These are phyloP conservation scores for Fusarium drepaniforme DNA, from an alignment of 2,329 filamentous ascomycete genomes.

Conservation along the genomic window DNA sequence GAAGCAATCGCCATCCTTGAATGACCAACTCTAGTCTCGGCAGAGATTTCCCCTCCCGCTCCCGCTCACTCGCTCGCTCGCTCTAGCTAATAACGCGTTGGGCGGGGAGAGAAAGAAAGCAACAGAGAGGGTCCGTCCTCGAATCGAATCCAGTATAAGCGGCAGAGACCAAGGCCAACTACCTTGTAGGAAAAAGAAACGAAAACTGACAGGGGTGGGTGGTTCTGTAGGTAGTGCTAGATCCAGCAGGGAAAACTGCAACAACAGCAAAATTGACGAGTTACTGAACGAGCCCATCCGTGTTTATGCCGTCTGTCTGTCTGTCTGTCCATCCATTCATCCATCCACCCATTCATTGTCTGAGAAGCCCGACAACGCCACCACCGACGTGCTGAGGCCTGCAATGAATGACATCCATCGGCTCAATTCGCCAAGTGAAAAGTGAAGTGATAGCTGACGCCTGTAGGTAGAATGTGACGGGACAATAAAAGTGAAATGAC, in stretches of 20 bases:
- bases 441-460: constrained; percentile 2
- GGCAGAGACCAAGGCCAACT: constrained; percentile 11
- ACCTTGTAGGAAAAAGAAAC: constrained; percentile 27
- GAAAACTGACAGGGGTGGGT: constrained; percentile 30
- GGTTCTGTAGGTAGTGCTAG: constrained; percentile 27
- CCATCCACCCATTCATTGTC: constrained; percentile 9
- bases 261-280: constrained; percentile 15
- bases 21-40: constrained; percentile 8
- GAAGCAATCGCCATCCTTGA: not conserved
- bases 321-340: not conserved
- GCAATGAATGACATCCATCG: constrained; percentile 4
- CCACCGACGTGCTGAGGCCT: constrained; percentile 22
- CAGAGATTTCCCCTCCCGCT: not conserved
- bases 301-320: not conserved
- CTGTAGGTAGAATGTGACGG: not conserved
- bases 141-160: constrained; percentile 17
- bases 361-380: constrained; percentile 20
- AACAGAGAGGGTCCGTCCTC: constrained; percentile 19
- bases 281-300: constrained; percentile 1
- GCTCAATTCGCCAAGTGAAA: not conserved
- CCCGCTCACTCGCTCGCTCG: not conserved
- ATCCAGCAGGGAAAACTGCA: constrained; percentile 1
- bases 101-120: constrained; percentile 23
- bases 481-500: not conserved
- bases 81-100: constrained; percentile 29